phyloP scores from a whole-genome alignment of 352 stramenopile genomes.

The Phytophthora sansomeana region DNA sequence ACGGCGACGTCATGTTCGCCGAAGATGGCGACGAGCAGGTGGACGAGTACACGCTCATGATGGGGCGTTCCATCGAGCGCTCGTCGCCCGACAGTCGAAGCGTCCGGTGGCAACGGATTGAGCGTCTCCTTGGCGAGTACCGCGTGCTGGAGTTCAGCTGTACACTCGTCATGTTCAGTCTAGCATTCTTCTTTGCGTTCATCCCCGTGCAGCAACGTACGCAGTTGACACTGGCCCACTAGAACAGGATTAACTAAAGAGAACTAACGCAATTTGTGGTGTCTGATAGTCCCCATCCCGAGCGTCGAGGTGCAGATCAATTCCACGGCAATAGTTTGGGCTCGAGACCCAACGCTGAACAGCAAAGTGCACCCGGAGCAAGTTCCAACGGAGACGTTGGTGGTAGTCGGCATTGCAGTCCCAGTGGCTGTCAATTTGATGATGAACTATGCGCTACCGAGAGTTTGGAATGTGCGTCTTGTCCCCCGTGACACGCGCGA shows the following conservation, averaged over 20 bases:
- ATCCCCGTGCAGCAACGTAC: constrained; percentile 59
- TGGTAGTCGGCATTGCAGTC: constrained; percentile 37
- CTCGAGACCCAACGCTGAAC: constrained; percentile 61
- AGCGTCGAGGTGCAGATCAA: constrained; percentile 54
- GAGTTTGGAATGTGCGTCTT: constrained; percentile 46
- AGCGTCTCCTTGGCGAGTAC: constrained; percentile 32
- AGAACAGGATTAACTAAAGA: not conserved
- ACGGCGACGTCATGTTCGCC: not conserved
- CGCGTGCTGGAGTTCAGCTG: constrained; percentile 66
- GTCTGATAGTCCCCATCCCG: constrained; percentile 35
- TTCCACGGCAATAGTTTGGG: constrained; percentile 46
- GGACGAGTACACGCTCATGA: constrained; percentile 40
- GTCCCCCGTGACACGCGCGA: constrained; percentile 76
- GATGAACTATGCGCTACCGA: constrained; percentile 64
- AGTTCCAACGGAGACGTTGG: constrained; percentile 56
- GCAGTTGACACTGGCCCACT: not conserved
- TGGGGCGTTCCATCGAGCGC: constrained; percentile 9
- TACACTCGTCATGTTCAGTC: constrained; percentile 54
- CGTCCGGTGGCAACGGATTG: not conserved
- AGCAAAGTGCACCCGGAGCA: constrained; percentile 49
- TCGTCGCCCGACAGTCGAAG: constrained; percentile 6
- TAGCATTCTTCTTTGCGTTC: constrained; percentile 56
- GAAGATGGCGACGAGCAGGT: constrained; percentile 24
- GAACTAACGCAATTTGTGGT: not conserved
- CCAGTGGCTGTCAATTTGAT: constrained; percentile 60